Evolutionary conservation across 306 rosid genomes (phyloP).

Genomic region (Rosa chinensis): DNA sequence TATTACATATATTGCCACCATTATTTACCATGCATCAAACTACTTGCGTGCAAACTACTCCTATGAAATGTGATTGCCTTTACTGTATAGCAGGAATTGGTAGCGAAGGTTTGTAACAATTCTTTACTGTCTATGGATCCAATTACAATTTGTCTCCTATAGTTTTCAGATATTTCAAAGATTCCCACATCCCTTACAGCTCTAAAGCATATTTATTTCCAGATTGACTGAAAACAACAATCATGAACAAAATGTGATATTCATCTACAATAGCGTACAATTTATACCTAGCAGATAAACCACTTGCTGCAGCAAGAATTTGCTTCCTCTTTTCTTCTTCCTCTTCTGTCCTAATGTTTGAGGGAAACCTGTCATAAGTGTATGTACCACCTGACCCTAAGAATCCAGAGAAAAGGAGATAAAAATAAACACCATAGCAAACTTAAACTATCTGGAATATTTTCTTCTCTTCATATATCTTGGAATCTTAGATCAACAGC

Average conservation of each 20-base stretch:
- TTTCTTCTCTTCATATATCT: not conserved
- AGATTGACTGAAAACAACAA: slow-evolving; percentile 7
- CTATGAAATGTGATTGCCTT: not conserved
- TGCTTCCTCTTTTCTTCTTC: slow-evolving; percentile 93
- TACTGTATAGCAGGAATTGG: not conserved
- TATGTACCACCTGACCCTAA: slow-evolving; percentile 79
- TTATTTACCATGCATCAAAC: not conserved
- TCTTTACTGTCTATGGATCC: not conserved
- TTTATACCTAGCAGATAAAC: slow-evolving; percentile 76
- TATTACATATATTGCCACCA: not conserved
- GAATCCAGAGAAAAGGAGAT: slow-evolving; percentile 20
- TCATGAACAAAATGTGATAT: slow-evolving; percentile 6
- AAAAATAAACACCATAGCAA: not conserved
- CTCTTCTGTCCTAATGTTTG: slow-evolving; percentile 74
- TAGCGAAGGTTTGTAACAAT: not conserved
- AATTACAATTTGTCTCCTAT: not conserved
- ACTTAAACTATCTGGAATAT: not conserved
- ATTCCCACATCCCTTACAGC: not conserved
- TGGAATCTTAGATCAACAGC: slow-evolving; percentile 9
- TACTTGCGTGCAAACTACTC: not conserved
- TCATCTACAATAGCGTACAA: slow-evolving; percentile 1
- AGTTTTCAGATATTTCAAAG: not conserved
- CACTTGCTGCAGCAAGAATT: slow-evolving; percentile 79
- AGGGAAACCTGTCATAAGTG: slow-evolving; percentile 86
- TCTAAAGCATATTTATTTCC: slow-evolving; percentile 19